Evolutionary conservation across 2,329 filamentous ascomycete genomes (phyloP).

Genomic region (Diaporthe citriasiana): DNA sequence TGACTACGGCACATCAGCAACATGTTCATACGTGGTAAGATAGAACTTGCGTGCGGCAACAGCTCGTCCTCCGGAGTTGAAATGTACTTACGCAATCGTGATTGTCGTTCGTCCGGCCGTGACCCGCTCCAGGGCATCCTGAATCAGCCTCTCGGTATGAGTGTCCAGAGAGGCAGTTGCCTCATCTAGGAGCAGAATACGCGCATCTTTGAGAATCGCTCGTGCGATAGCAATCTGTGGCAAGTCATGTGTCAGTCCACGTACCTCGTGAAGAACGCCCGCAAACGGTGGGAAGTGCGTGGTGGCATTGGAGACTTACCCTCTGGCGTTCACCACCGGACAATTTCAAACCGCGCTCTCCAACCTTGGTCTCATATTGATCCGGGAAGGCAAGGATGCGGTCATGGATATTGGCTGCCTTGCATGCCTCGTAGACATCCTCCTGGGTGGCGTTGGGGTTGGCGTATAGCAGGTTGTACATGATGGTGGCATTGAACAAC

Average conservation of each 20-base stretch:
- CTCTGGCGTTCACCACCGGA: conserved; percentile 95
- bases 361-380: conserved; percentile 89
- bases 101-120: conserved; percentile 63
- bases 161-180: conserved; percentile 93
- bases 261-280: neutral
- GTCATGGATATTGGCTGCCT: conserved; percentile 91
- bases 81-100: conserved; percentile 60
- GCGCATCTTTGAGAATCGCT: conserved; percentile 91
- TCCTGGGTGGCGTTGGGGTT: conserved; percentile 85
- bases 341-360: conserved; percentile 87
- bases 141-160: conserved; percentile 93
- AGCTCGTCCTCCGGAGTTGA: too few species aligned
- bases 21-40: neutral
- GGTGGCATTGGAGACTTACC: conserved; percentile 50
- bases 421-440: conserved; percentile 85
- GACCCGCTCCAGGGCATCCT: conserved; percentile 62
- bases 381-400: conserved; percentile 92
- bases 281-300: neutral
- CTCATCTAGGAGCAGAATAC: conserved; percentile 93
- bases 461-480: conserved; percentile 95
- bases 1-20: conserved; percentile 54
- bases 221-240: conserved; percentile 82
- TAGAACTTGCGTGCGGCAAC: neutral
- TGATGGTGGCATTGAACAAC: conserved; percentile 92
- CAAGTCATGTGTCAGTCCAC: neutral